These are phyloP conservation scores for Lyophyllum shimeji DNA, from an alignment of 768 basidiomycete species.

Conservation along the genomic window DNA sequence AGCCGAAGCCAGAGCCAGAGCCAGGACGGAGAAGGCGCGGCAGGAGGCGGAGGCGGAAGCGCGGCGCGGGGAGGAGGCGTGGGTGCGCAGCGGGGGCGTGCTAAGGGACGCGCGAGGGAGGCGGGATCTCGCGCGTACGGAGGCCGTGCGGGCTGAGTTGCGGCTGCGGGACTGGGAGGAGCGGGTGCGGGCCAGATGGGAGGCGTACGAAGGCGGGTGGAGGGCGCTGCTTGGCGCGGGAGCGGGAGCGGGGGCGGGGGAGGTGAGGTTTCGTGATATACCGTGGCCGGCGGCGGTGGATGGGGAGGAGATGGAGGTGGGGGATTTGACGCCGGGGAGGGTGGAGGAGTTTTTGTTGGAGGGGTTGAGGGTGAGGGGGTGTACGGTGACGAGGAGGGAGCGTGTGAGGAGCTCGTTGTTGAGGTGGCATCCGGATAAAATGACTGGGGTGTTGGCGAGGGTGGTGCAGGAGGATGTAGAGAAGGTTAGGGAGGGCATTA, in stretches of 20 bases:
- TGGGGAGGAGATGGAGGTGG: conserved; percentile 18
- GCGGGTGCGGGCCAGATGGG: conserved; percentile 41
- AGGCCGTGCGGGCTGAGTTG: conserved; percentile 47
- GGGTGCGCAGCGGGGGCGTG: conserved; percentile 59
- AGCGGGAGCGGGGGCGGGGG: conserved; percentile 6
- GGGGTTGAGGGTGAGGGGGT: conserved; percentile 39
- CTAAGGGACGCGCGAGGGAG: conserved; percentile 49
- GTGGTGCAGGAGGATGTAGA: conserved; percentile 45
- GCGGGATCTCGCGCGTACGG: conserved; percentile 51
- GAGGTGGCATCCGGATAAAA: conserved; percentile 71
- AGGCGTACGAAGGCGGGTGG: conserved; percentile 57
- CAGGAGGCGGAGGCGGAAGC: conserved; percentile 39
- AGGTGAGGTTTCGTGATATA: conserved; percentile 48
- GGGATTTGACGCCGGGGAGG: conserved; percentile 34
- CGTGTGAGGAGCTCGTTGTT: conserved; percentile 59
- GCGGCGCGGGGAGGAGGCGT: conserved; percentile 52
- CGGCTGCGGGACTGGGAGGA: conserved; percentile 42
- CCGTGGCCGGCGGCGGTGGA: conserved; percentile 56
- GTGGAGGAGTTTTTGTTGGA: conserved; percentile 54
- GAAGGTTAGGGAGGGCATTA: conserved; percentile 45
- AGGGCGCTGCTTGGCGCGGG: conserved; percentile 26
- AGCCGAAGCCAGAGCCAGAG: too few species aligned
- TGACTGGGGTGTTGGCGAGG: conserved; percentile 40
- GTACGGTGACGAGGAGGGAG: conserved; percentile 45
- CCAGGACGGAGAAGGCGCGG: conserved; percentile 3